A percentile compares a stretch with the other conserved stretches of the same genome.
These are phyloP conservation scores for Cryptococcus sp. DNA, from an alignment of 1,284 basidiomycete genomes.

Conservation along the genomic window DNA sequence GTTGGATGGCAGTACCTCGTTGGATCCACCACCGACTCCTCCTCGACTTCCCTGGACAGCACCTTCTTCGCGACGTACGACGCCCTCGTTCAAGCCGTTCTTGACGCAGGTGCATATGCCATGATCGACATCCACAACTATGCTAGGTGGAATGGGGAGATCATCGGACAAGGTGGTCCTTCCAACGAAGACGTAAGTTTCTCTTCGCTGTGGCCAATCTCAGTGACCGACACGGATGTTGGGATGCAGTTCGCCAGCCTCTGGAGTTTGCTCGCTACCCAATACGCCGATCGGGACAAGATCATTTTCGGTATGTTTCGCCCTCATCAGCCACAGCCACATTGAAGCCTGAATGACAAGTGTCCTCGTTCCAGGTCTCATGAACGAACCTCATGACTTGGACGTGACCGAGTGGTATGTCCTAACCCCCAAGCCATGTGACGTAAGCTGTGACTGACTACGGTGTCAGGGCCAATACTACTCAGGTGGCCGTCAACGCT, in stretches of 20 bases:
- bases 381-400: constrained; percentile 53
- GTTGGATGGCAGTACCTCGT: constrained; percentile 64
- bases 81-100: constrained; percentile 57
- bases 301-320: constrained; percentile 56
- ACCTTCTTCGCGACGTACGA: constrained; percentile 57
- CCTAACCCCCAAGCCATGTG: too few species aligned
- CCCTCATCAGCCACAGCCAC: not conserved
- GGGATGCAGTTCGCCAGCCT: constrained; percentile 57
- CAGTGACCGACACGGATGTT: not conserved
- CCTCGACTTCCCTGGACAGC: constrained; percentile 51
- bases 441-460: not conserved
- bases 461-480: constrained; percentile 25
- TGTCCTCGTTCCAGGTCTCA: constrained; percentile 20
- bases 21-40: constrained; percentile 47
- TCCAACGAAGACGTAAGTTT: constrained; percentile 53
- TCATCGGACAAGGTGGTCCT: constrained; percentile 63
- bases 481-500: constrained; percentile 48
- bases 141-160: constrained; percentile 46
- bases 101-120: constrained; percentile 57
- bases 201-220: not conserved
- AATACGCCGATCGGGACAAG: constrained; percentile 58
- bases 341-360: not conserved
- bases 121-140: constrained; percentile 60
- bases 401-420: constrained; percentile 34
- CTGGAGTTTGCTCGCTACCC: constrained; percentile 61